Evolutionary conservation across 2,329 filamentous ascomycete species (phyloP), one percentile per base, ranked within the genome.

Genomic region (Lachnellula willkommii): DNA sequence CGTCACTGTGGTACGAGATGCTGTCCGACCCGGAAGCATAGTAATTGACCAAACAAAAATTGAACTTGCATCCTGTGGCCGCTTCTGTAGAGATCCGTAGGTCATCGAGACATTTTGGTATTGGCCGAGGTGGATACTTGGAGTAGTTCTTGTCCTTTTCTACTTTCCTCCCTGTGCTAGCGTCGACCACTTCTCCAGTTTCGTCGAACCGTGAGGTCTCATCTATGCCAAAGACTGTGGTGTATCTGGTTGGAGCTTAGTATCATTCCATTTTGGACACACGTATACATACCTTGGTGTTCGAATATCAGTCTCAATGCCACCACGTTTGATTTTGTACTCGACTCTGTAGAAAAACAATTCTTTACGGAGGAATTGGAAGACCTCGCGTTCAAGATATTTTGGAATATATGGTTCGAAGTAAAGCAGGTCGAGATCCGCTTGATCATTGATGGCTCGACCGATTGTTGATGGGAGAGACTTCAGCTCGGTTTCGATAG

Each of bases 11-110:
- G 66, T 87, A 93, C 11, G 84, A 81, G 49, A 93, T 93, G 62
- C 85, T 89, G 69, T 93, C 88, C 5, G 82, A 75, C 0, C 89
- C 88, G 3, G 80, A 81, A n/a, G 85, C 85, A 67, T 93, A 93
- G 73, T 93, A 93, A 66, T 93, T 93, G 4, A 93, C 87, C 1
- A 93, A 77, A 57, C 85, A 88, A 68, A 92, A 90, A 68, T 93
- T 93, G 72, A 87, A 93, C 1, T 67, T 77, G 65, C 81, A 81
- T n/a, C 78, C 79, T 0, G 86, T 89, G 0, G 82, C 80, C 4
- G 78, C 76, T 70, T 93, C 87, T 1, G 87, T 83, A 9, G 82
- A 76, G 36, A 70, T 72, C 9, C 84, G 80, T 7, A 93, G 76
- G 5, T 77, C 70, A 40, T 89, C 81, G 0, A 93, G 77, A 63